phyloP scores from a whole-genome alignment of 768 basidiomycete genomes.

The Lactarius hengduanensis region DNA sequence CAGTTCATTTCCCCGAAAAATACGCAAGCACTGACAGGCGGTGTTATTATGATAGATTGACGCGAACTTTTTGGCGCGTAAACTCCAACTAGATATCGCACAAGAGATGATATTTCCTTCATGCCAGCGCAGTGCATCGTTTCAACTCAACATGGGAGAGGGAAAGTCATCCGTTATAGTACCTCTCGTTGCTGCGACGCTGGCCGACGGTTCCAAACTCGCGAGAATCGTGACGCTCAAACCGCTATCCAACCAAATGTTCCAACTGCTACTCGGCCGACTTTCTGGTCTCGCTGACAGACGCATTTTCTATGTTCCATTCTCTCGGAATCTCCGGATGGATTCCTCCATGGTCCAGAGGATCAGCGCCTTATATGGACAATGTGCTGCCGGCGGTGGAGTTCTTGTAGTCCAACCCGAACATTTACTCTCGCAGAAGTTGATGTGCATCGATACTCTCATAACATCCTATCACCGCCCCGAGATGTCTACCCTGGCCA shows the following conservation, averaged over 20 bases:
- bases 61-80: conserved; percentile 43
- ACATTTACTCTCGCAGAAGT: conserved; percentile 50
- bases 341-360: conserved; percentile 19
- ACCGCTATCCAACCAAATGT: conserved; percentile 47
- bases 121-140: conserved; percentile 37
- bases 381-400: conserved; percentile 42
- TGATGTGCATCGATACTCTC: conserved; percentile 45
- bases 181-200: conserved; percentile 40
- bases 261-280: conserved; percentile 45
- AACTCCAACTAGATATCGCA: conserved; percentile 43
- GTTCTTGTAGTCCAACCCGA: conserved; percentile 52
- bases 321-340: conserved; percentile 42
- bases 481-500: not conserved
- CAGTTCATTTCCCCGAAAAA: no score
- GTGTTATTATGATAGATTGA: conserved; percentile 40
- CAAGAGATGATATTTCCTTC: conserved; percentile 48
- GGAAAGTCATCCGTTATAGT: conserved; percentile 55
- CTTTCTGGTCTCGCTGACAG: conserved; percentile 46
- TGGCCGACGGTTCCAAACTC: conserved; percentile 45
- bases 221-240: conserved; percentile 52
- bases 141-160: conserved; percentile 60
- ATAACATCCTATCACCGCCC: not conserved
- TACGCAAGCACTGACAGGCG: not conserved
- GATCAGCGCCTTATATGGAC: conserved; percentile 37
- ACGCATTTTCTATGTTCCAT: conserved; percentile 49